Evolutionary conservation across 768 basidiomycete genomes (phyloP), one percentile per base, ranked within the genome.

Genomic region (Tricholoma sp.): DNA sequence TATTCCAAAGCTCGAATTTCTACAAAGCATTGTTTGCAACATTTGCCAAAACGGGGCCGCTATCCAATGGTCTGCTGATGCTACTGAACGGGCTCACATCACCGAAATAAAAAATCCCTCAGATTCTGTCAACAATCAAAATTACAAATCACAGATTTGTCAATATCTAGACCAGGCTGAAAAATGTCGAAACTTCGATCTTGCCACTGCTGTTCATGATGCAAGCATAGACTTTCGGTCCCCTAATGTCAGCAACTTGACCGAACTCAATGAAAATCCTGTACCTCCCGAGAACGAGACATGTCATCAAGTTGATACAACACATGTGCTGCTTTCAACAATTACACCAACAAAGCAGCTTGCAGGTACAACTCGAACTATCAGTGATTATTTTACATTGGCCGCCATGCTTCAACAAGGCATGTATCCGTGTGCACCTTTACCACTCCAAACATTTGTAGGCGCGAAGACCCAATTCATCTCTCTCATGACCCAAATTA

Each of bases 51-150:
- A 67, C 48, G 76, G 76, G 1, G 65, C n/a, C 61, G 54, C 70
- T 1, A 63, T 66, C 5, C 71, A 78, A 50, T 73, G 68, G 66
- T 70, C 72, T 34, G 68, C 69, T 0, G 70, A 77, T 59, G 55
- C 64, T 10, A 72, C 68, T 13, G 70, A 77, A 54, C 60, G 64
- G 20, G 56, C 68, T 1, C 68, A 75, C 44, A 71, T 73, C 52
- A 63, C 59, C 1, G 57, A 67, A n/a, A 66, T 73, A 57, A 75
- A 73, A 53, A 56, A 67, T 32, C n/a, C n/a, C n/a, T n/a, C n/a
- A n/a, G n/a, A n/a, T n/a, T n/a, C n/a, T n/a, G n/a, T n/a, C n/a
- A n/a, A 71, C 72, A 53, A 63, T 17, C 32, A 62, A 24, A 63
- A 62, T 1, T 76, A 75, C 53, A 69, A 72, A 32, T 67, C 66